Evolutionary conservation across 164 flowering plant genomes (phyloP), one percentile per base, ranked within the genome.

Genomic region (Buxus sempervirens): DNA sequence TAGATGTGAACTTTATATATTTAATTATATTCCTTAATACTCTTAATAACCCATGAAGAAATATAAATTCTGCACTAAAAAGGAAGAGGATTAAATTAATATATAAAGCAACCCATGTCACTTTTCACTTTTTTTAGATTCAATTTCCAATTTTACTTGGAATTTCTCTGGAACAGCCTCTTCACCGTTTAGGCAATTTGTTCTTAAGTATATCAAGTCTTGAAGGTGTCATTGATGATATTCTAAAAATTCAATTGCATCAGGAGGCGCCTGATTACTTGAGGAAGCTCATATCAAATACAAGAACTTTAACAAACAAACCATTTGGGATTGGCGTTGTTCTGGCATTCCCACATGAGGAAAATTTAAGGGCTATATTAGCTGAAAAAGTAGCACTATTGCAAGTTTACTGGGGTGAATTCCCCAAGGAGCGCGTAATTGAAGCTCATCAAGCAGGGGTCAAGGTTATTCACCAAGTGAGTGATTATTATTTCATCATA

Each of bases 401-500:
- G 82, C 92, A 85, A 65, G 77, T 95, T 57, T 90, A 75, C 23
- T 95, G 97, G 98, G 98, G 97, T 48, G 96, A 90, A 58, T 83
- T 85, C 69, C 68, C 90, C 0, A 66, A 76, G 78, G 89, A 88
- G 73, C 86, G 89, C 60, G 90, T 92, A 24, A 63, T 36, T 60
- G 73, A 83, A 78, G 97, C 96, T 76, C 98, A 92, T 73, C 60
- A 41, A 70, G 90, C 88, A 38, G 96, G 97, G 22, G 91, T 90
- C 59, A 90, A 88, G 70, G 82, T 95, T 80, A 79, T 90, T 72
- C 93, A 90, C 53, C 97, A 95, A 75, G 97, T 91, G 73, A 79
- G 89, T 82, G 16, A 32, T 22, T 22, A 27, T 48, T 27, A 24
- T 16, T n/a, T 38, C 1, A 23, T 15, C 5, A 18, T 1, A 16